Percentiles rank a stretch among this genome's conserved stretches.
phyloP scores from a whole-genome alignment of 1,284 basidiomycete species.

The Boletus semigastroideus region DNA sequence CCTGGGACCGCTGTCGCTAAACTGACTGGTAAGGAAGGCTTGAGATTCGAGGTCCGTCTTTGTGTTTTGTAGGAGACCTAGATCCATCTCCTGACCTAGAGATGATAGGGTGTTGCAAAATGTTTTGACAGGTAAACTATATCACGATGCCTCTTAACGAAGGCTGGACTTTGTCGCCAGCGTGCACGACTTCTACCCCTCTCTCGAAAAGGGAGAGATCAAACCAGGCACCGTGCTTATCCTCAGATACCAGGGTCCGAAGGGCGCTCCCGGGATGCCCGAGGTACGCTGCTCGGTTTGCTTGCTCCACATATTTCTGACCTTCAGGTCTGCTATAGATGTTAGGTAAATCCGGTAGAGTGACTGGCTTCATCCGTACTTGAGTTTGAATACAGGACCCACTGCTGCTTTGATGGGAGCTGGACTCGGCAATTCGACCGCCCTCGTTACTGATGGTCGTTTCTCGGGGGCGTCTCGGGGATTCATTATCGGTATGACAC shows the following conservation, averaged over 20 bases:
- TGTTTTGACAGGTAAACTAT: conserved; percentile 67
- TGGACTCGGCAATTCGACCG: conserved; percentile 87
- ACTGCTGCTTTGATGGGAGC: conserved; percentile 93
- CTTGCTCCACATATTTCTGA: conserved; percentile 1
- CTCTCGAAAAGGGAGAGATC: conserved; percentile 82
- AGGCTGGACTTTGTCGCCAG: conserved; percentile 38
- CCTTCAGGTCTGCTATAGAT: conserved; percentile 34
- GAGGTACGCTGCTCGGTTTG: conserved; percentile 51
- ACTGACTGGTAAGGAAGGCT: conserved; percentile 94
- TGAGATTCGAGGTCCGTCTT: conserved; percentile 70
- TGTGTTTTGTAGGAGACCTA: background rate
- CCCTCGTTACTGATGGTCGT: conserved; percentile 93
- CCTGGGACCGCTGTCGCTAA: conserved; percentile 94
- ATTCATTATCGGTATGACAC: conserved; percentile 60
- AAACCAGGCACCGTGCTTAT: conserved; percentile 86
- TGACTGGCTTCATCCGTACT: conserved; percentile 5
- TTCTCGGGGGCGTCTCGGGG: conserved; percentile 83
- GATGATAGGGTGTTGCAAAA: conserved; percentile 61
- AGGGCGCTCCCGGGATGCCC: conserved; percentile 97
- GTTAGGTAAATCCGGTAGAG: conserved; percentile 40
- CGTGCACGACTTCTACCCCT: conserved; percentile 80
- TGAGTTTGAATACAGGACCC: conserved; percentile 51
- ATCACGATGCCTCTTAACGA: background rate
- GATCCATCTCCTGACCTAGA: conserved; percentile 5
- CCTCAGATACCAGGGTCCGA: conserved; percentile 94